Evolutionary conservation across 148 eudicot genomes (phyloP).

Genomic region (Chenopodium formosanum): DNA sequence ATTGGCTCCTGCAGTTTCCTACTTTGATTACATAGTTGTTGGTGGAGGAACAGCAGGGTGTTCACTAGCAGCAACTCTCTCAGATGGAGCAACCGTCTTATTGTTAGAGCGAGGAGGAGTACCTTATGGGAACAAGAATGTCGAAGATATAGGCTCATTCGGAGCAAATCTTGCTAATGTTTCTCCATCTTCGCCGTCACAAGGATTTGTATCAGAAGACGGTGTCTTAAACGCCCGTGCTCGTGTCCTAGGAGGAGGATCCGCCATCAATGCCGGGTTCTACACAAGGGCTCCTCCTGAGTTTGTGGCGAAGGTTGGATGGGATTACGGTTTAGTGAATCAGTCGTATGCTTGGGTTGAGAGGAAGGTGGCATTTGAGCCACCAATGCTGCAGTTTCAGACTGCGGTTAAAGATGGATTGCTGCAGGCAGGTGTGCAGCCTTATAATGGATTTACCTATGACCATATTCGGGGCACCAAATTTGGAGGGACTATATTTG

Average conservation of each 20-base stretch:
- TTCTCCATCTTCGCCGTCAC: constrained; percentile 67
- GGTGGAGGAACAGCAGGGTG: constrained; percentile 96
- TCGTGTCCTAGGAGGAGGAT: constrained; percentile 74
- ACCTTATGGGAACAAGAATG: constrained; percentile 58
- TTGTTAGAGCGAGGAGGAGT: constrained; percentile 75
- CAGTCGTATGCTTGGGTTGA: constrained; percentile 86
- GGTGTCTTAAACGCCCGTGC: constrained; percentile 80
- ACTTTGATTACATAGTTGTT: constrained; percentile 76
- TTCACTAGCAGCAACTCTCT: constrained; percentile 71
- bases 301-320: constrained; percentile 42
- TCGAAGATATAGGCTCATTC: constrained; percentile 44
- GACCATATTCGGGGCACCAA: constrained; percentile 76
- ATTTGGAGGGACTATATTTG: constrained; percentile 81
- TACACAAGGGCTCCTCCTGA: constrained; percentile 57
- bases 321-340: constrained; percentile 59
- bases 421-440: constrained; percentile 60
- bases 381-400: constrained; percentile 58
- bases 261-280: constrained; percentile 83
- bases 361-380: constrained; percentile 54
- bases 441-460: constrained; percentile 66
- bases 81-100: constrained; percentile 49
- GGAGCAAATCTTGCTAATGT: constrained; percentile 34
- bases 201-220: constrained; percentile 71
- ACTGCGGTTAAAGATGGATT: constrained; percentile 69
- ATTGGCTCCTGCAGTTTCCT: constrained; percentile 40